Evolutionary conservation across 2,329 filamentous ascomycete species (phyloP), one percentile per base, ranked within the genome.

Genomic region (Lachnellula cervina): DNA sequence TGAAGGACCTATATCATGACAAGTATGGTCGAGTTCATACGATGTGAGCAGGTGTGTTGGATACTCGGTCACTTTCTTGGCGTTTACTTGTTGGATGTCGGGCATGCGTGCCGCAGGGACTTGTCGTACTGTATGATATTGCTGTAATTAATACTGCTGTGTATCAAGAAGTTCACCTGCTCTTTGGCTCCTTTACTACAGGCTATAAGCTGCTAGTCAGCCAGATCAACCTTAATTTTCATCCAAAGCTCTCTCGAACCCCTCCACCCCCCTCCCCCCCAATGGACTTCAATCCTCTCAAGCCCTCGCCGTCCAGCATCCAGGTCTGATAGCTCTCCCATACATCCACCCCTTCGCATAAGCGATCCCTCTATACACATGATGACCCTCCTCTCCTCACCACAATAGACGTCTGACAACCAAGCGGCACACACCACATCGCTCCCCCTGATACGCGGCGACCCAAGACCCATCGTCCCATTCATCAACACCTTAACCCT

Each of bases 271-370:
- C n/a, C n/a, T n/a, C n/a, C n/a, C n/a, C n/a, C n/a, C n/a, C n/a
- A 23, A 23, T 23, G 2, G 1, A 23, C 21, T 23, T 23, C 25
- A 52, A 44, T n/a, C 43, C 23, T 13, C 37, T 21, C 19, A 28
- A 23, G 21, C 5, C 21, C 5, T 23, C 21, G 5, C 7, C 25
- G 25, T 43, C 45, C 45, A 1, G 55, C 17, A 49, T 60, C 55
- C 54, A 57, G 43, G 64, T 59, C 45, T 57, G 9, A 72, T 46
- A 5, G 71, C 70, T 51, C 61, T 55, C 0, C 71, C 69, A 25
- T 67, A 35, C 71, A 73, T 73, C 28, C 70, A 72, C 0, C 65
- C 64, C 55, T 72, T 60, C 4, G 73, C 47, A 49, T 72, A 73
- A 1, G 64, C 60, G 48, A 73, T 71, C 0, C 72, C 71, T 1